Percentiles rank a stretch among this genome's conserved stretches.
Evolutionary conservation across 2,329 filamentous ascomycete genomes (phyloP).

Genomic region (Triangularia setosa): DNA sequence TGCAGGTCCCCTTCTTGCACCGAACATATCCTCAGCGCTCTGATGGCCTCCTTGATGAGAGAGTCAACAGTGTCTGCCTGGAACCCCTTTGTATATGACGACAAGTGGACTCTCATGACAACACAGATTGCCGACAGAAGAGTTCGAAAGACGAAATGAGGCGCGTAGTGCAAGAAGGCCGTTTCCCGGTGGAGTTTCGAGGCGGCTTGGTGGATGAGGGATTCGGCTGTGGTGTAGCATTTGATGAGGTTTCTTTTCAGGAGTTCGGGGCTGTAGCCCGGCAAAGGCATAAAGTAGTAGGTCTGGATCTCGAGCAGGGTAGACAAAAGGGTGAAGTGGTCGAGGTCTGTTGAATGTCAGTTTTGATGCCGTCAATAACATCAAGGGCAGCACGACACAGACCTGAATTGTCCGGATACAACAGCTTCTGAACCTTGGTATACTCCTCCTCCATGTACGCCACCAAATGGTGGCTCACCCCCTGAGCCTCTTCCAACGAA

Average conservation of each 20-base stretch:
- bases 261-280: conserved; percentile 35
- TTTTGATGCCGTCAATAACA: background rate
- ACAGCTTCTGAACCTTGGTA: conserved; percentile 42
- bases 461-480: conserved; percentile 45
- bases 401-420: conserved; percentile 48
- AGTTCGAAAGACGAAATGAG: conserved; percentile 47
- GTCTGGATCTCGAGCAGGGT: conserved; percentile 51
- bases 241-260: conserved; percentile 45
- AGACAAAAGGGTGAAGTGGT: conserved; percentile 46
- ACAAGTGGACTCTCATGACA: conserved; percentile 43
- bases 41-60: conserved; percentile 31
- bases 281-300: conserved; percentile 48
- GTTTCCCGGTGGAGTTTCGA: conserved; percentile 40
- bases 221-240: conserved; percentile 45
- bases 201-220: conserved; percentile 39
- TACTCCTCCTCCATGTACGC: conserved; percentile 51
- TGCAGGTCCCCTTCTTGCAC: conserved; percentile 49
- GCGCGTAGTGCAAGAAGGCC: conserved; percentile 43
- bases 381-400: conserved; percentile 9
- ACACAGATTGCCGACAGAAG: conserved; percentile 45
- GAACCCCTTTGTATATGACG: conserved; percentile 36
- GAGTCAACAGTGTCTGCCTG: conserved; percentile 33
- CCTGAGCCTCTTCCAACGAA: conserved; percentile 43
- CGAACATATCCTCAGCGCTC: conserved; percentile 40
- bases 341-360: conserved; percentile 37